Percentiles rank a stretch among this genome's conserved stretches.
Conservation (phyloP, 2,329 filamentous ascomycete species). For the Grosmannia serpens region DNA sequence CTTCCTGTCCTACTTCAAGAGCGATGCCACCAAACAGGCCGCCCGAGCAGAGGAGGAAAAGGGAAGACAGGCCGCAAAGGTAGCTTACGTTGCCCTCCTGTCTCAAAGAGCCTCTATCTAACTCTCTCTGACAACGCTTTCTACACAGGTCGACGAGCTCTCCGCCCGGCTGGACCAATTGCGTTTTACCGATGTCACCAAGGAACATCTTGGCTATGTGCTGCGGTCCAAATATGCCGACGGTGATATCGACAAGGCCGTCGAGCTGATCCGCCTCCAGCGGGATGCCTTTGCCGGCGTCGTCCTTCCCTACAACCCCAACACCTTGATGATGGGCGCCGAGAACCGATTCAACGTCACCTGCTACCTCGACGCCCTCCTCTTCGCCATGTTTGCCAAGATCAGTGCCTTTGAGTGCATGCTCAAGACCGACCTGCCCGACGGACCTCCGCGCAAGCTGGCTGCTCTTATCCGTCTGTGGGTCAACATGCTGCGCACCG, state of each 20-base stretch:
- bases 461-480: slow-evolving; percentile 73
- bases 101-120: neutral
- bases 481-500: slow-evolving; percentile 83
- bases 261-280: slow-evolving; percentile 65
- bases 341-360: slow-evolving; percentile 78
- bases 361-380: slow-evolving; percentile 84
- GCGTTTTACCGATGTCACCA: slow-evolving; percentile 33
- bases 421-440: slow-evolving; percentile 67
- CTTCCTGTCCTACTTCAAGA: slow-evolving; percentile 54
- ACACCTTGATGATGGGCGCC: slow-evolving; percentile 65
- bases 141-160: slow-evolving; percentile 28
- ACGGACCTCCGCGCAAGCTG: slow-evolving; percentile 59
- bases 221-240: slow-evolving; percentile 52
- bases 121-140: neutral
- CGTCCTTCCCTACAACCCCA: slow-evolving; percentile 62
- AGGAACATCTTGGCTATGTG: slow-evolving; percentile 46
- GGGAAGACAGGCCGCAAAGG: slow-evolving; percentile 15
- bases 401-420: slow-evolving; percentile 89
- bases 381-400: slow-evolving; percentile 93
- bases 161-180: slow-evolving; percentile 28
- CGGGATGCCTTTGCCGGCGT: slow-evolving; percentile 73
- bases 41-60: slow-evolving; percentile 42
- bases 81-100: neutral
- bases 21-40: slow-evolving; percentile 43
- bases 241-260: slow-evolving; percentile 61